Percentiles rank a stretch among this genome's conserved stretches.
Conservation (phyloP, 345 rosid species). For the Eucalyptus pauciflora region DNA sequence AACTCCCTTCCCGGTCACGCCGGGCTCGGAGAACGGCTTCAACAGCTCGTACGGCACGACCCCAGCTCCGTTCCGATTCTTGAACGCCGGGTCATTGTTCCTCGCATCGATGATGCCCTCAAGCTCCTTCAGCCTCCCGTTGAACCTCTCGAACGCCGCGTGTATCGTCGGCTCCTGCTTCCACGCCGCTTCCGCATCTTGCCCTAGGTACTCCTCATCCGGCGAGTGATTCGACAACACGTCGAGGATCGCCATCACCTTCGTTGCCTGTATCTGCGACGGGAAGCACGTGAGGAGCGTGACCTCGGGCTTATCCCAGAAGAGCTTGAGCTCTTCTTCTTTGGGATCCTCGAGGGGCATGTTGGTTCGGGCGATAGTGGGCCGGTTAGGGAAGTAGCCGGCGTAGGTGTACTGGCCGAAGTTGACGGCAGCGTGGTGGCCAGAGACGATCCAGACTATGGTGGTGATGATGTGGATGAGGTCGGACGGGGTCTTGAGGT, state of each 20-base stretch:
- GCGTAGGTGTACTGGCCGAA: slow-evolving; percentile 39
- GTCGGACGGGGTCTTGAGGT: slow-evolving; percentile 9
- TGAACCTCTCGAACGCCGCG: slow-evolving; percentile 24
- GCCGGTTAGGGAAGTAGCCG: slow-evolving; percentile 41
- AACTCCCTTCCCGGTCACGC: slow-evolving; percentile 40
- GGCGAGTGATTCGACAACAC: slow-evolving; percentile 37
- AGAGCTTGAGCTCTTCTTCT: slow-evolving; percentile 10
- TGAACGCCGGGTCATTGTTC: slow-evolving; percentile 3
- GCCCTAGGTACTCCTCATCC: slow-evolving; percentile 46
- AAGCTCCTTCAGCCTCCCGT: slow-evolving; percentile 15
- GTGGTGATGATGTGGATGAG: slow-evolving; percentile 24
- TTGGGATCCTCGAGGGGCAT: slow-evolving; percentile 32
- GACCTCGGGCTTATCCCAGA: slow-evolving; percentile 18
- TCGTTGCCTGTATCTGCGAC: slow-evolving; percentile 31
- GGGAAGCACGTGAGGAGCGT: slow-evolving; percentile 21
- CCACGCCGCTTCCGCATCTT: slow-evolving; percentile 20
- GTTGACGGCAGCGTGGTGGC: slow-evolving; percentile 45
- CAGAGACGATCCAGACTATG: slow-evolving; percentile 30
- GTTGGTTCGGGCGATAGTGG: slow-evolving; percentile 23
- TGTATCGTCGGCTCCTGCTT: slow-evolving; percentile 4
- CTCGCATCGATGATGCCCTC: slow-evolving; percentile 24
- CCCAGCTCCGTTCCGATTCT: slow-evolving; percentile 35
- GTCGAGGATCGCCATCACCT: slow-evolving; percentile 25
- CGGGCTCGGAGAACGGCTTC: slow-evolving; percentile 36
- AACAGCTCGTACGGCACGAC: slow-evolving; percentile 27